Percentiles rank a stretch among this genome's conserved stretches.
Evolutionary conservation across 768 basidiomycete genomes (phyloP).

Genomic region (Kockovaella imperatae): DNA sequence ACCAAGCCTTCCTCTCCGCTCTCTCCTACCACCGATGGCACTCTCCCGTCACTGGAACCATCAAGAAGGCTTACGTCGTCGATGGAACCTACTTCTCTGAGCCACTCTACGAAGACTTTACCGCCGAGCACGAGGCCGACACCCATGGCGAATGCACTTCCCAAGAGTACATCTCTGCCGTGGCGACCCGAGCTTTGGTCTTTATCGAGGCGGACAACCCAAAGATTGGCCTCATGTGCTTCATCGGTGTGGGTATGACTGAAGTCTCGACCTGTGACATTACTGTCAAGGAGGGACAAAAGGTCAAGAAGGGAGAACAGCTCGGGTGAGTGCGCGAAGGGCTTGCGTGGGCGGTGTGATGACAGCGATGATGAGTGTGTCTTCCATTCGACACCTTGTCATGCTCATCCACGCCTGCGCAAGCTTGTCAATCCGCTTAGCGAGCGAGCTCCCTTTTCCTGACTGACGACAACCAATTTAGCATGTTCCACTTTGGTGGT

Average conservation of each 20-base stretch:
- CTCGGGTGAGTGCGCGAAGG: conserved; percentile 50
- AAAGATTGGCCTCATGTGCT: conserved; percentile 54
- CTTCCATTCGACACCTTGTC: background rate
- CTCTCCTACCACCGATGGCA: conserved; percentile 60
- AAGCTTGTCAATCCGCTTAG: no score
- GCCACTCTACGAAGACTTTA: conserved; percentile 46
- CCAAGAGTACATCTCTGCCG: conserved; percentile 48
- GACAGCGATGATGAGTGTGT: background rate
- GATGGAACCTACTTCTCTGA: conserved; percentile 44
- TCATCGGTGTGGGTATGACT: conserved; percentile 56
- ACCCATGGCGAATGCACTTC: conserved; percentile 31
- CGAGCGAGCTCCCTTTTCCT: no score
- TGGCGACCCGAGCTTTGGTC: conserved; percentile 53
- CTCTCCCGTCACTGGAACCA: conserved; percentile 52
- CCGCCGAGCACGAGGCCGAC: conserved; percentile 42
- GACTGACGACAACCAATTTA: conserved; percentile 2
- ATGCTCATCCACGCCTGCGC: background rate
- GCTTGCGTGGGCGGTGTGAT: background rate
- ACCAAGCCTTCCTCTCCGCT: conserved; percentile 56
- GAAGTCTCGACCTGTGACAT: conserved; percentile 59
- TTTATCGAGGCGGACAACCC: conserved; percentile 55
- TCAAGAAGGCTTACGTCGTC: conserved; percentile 49
- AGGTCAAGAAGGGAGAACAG: conserved; percentile 53
- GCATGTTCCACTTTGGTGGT: conserved; percentile 57
- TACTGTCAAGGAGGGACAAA: conserved; percentile 50